These are phyloP conservation scores for Tolypocladium pustulatum DNA, from an alignment of 2,329 filamentous ascomycete species.

Conservation along the genomic window DNA sequence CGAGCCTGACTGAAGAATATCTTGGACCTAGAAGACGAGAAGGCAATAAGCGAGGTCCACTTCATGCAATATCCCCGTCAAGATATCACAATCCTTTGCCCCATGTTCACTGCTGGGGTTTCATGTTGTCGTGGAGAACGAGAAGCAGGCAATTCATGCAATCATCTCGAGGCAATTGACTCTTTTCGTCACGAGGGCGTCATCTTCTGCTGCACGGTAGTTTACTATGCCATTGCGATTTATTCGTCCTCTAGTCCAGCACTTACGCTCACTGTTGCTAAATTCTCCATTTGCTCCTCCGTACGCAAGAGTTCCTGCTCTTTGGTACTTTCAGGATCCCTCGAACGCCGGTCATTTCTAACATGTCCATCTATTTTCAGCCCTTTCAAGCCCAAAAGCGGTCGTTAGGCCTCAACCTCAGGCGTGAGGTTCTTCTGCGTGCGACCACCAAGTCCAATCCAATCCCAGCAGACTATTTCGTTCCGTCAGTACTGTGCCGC, in stretches of 20 bases:
- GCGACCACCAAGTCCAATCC: constrained; percentile 33
- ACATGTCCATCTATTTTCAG: background rate
- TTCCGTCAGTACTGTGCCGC: constrained; percentile 7
- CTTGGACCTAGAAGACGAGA: too few relatives aligned
- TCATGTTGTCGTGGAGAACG: too few relatives aligned
- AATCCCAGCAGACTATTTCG: constrained; percentile 43
- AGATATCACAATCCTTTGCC: too few relatives aligned
- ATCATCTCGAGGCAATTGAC: too few relatives aligned
- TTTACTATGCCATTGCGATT: background rate
- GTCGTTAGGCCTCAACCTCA: background rate
- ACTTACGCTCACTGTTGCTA: background rate
- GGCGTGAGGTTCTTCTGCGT: constrained; percentile 9
- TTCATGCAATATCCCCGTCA: too few relatives aligned
- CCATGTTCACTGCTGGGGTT: too few relatives aligned
- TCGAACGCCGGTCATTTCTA: background rate
- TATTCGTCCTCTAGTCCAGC: background rate
- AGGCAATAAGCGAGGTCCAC: too few relatives aligned
- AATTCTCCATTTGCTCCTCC: background rate
- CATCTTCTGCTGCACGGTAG: too few relatives aligned
- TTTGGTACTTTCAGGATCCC: background rate
- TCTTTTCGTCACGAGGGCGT: too few relatives aligned
- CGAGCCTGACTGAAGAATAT: too few relatives aligned
- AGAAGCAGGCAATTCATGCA: too few relatives aligned
- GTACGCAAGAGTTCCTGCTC: background rate
- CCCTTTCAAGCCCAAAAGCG: background rate